These are phyloP conservation scores for Aspergillus brasiliensis DNA, from an alignment of 2,329 filamentous ascomycete genomes.

Conservation along the genomic window DNA sequence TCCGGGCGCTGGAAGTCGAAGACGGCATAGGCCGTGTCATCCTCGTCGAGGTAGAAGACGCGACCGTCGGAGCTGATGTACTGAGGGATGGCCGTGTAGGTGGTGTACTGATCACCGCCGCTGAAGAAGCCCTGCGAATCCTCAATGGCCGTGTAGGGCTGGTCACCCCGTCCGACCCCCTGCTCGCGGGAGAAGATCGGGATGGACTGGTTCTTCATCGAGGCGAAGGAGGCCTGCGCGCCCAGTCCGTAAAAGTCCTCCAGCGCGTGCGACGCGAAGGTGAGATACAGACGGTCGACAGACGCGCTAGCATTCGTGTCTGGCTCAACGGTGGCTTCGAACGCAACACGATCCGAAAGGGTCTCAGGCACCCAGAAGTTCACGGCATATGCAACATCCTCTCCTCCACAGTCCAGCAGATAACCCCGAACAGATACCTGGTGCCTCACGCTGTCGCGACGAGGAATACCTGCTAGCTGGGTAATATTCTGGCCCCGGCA, in stretches of 20 bases:
- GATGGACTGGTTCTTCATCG: conserved; percentile 28
- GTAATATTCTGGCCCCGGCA: conserved; percentile 21
- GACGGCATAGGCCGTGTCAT: no score
- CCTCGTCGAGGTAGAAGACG: no score
- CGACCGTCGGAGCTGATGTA: no score
- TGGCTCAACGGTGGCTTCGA: no score
- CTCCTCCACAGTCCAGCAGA: no score
- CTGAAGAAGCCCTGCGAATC: conserved; percentile 3
- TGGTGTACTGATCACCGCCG: no score
- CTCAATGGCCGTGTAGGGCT: conserved; percentile 20
- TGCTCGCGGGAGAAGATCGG: conserved; percentile 29
- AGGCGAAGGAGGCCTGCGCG: conserved; percentile 27
- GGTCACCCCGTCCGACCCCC: conserved; percentile 28
- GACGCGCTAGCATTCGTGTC: no score
- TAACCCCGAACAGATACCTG: neutral
- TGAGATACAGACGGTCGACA: neutral
- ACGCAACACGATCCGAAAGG: no score
- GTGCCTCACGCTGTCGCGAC: neutral
- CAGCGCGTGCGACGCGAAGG: conserved; percentile 19
- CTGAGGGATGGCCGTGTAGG: no score
- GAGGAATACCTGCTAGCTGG: conserved; percentile 8
- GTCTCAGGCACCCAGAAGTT: no score
- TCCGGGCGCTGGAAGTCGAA: no score
- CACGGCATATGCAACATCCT: no score
- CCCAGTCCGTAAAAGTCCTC: conserved; percentile 31